These are phyloP conservation scores for Leccinum sublutescens DNA, from an alignment of 768 basidiomycete genomes.

Conservation along the genomic window DNA sequence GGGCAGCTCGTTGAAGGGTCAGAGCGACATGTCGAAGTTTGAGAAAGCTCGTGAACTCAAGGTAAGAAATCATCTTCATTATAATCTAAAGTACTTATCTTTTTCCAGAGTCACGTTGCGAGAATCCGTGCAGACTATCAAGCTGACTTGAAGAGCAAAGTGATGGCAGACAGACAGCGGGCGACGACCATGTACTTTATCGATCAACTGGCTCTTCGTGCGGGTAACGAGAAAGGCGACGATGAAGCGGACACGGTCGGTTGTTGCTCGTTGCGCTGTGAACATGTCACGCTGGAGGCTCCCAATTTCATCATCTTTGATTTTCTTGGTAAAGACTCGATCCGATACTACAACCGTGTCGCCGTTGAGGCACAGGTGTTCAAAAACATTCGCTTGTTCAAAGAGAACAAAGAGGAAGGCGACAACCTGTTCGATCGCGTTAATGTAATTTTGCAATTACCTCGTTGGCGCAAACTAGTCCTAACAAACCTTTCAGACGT, in stretches of 20 bases:
- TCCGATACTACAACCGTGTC: slow-evolving; percentile 93
- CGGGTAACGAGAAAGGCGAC: slow-evolving; percentile 99
- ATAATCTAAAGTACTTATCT: slow-evolving; percentile 5
- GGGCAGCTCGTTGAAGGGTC: slow-evolving; percentile 96
- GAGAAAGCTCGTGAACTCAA: slow-evolving; percentile 97
- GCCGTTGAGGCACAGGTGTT: slow-evolving; percentile 89
- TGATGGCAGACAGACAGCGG: slow-evolving; percentile 93
- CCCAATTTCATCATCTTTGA: slow-evolving; percentile 92
- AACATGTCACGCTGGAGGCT: slow-evolving; percentile 90
- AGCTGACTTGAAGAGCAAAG: slow-evolving; percentile 79
- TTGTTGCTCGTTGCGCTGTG: slow-evolving; percentile 95
- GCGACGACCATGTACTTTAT: slow-evolving; percentile 99
- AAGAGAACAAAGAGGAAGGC: slow-evolving; percentile 83
- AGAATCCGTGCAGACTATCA: slow-evolving; percentile 88
- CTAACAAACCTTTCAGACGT: slow-evolving; percentile 51
- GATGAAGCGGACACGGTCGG: slow-evolving; percentile 99
- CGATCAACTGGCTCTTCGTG: slow-evolving; percentile 93
- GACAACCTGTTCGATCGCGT: slow-evolving; percentile 95
- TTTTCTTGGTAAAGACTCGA: slow-evolving; percentile 99
- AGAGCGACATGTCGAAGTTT: slow-evolving; percentile 96
- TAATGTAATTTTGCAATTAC: slow-evolving; percentile 48
- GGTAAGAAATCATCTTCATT: slow-evolving; percentile 40
- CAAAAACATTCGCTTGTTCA: slow-evolving; percentile 98
- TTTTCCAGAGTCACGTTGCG: slow-evolving; percentile 77
- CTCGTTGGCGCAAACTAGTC: slow-evolving; percentile 17